These are phyloP conservation scores for Talaromyces marneffei DNA, from an alignment of 2,329 filamentous ascomycete species.

Conservation along the genomic window DNA sequence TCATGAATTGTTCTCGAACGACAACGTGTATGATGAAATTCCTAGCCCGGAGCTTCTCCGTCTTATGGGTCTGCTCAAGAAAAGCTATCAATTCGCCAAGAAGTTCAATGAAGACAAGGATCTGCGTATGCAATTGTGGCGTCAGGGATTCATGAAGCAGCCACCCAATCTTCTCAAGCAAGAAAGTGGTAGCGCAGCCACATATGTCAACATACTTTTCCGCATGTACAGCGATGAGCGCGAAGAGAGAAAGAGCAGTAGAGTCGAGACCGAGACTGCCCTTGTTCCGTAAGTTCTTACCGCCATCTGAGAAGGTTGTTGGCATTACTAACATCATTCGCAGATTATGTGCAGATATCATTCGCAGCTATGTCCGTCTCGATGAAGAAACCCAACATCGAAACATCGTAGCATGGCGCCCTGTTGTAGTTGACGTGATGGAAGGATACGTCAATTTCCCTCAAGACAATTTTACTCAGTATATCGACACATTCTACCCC, in stretches of 20 bases:
- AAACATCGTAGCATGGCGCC: slow-evolving; percentile 95
- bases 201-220: slow-evolving; percentile 92
- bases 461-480: slow-evolving; percentile 67
- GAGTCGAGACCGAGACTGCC: slow-evolving; percentile 80
- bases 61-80: slow-evolving; percentile 90
- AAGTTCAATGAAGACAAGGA: slow-evolving; percentile 98
- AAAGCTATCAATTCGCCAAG: slow-evolving; percentile 92
- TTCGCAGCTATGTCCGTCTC: slow-evolving; percentile 73
- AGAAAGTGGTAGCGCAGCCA: slow-evolving; percentile 84
- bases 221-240: slow-evolving; percentile 93
- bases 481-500: slow-evolving; percentile 80
- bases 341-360: slow-evolving; percentile 83
- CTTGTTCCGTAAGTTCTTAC: slow-evolving; percentile 63
- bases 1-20: slow-evolving; percentile 96
- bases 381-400: slow-evolving; percentile 96
- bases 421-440: slow-evolving; percentile 92
- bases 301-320: neutral
- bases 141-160: slow-evolving; percentile 99
- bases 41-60: slow-evolving; percentile 83
- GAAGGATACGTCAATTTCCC: slow-evolving; percentile 88
- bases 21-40: slow-evolving; percentile 88
- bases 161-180: slow-evolving; percentile 97
- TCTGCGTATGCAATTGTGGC: slow-evolving; percentile 85
- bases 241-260: slow-evolving; percentile 71
- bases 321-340: slow-evolving; percentile 18